Evolutionary conservation across 306 rosid species (phyloP).

Genomic region (Geum urbanum): DNA sequence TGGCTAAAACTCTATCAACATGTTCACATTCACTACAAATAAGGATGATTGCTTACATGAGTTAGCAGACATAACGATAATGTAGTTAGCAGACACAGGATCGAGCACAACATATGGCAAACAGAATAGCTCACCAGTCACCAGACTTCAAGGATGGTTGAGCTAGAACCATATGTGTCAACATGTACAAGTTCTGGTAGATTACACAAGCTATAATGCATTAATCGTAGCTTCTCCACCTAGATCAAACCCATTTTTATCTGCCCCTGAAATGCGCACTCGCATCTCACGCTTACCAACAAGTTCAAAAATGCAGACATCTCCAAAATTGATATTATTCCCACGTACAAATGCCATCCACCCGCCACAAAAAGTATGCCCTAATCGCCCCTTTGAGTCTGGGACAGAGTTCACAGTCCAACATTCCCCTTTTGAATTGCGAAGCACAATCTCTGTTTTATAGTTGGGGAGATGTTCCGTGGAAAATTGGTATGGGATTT

Average conservation of each 20-base stretch:
- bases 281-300: constrained; percentile 59
- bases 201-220: constrained; percentile 43
- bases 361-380: constrained; percentile 90
- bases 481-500: constrained; percentile 80
- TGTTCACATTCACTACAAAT: constrained; percentile 12
- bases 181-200: constrained; percentile 34
- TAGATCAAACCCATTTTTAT: constrained; percentile 58
- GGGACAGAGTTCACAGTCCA: constrained; percentile 93
- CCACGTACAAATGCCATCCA: constrained; percentile 95
- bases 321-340: constrained; percentile 69
- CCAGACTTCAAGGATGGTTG: constrained; percentile 13
- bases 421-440: constrained; percentile 59
- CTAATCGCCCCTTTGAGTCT: constrained; percentile 69
- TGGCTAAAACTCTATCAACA: neutral
- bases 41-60: constrained; percentile 3
- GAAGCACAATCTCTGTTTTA: constrained; percentile 76
- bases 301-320: constrained; percentile 80
- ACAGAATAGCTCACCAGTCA: constrained; percentile 23
- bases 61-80: constrained; percentile 6
- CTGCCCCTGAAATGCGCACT: constrained; percentile 66
- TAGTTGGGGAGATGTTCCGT: constrained; percentile 66
- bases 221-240: constrained; percentile 30
- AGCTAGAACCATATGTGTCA: constrained; percentile 27
- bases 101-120: neutral
- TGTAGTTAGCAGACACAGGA: constrained; percentile 6